Conservation (phyloP, 2,329 filamentous ascomycete genomes). For the Fonsecaea multimorphosa region DNA sequence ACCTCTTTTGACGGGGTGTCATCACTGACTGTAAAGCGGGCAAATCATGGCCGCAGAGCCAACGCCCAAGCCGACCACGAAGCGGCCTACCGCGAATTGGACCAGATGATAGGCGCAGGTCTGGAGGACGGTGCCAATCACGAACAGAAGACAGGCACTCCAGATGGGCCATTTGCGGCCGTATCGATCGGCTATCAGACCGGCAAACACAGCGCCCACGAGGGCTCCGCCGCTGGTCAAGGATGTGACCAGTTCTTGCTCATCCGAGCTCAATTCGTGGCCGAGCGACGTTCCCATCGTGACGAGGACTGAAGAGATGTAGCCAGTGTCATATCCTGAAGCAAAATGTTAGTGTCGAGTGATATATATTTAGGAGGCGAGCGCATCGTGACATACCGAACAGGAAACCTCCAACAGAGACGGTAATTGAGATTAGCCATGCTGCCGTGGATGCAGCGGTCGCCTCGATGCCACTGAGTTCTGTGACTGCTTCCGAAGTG, state of each 20-base stretch:
- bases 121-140: conserved; percentile 52
- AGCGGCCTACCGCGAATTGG: conserved; percentile 54
- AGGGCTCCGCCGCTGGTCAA: conserved; percentile 64
- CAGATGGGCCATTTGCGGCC: conserved; percentile 57
- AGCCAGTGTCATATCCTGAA: conserved; percentile 64
- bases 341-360: not conserved
- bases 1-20: not conserved
- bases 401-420: conserved; percentile 63
- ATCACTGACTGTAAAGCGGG: conserved; percentile 7
- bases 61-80: conserved; percentile 55
- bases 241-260: conserved; percentile 65
- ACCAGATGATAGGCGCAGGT: conserved; percentile 48
- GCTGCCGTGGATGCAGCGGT: conserved; percentile 55
- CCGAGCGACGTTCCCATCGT: conserved; percentile 56
- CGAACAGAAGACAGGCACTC: conserved; percentile 53
- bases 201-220: conserved; percentile 60
- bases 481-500: conserved; percentile 11
- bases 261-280: conserved; percentile 54
- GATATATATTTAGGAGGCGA: too few species aligned
- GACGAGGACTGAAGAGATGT: conserved; percentile 67
- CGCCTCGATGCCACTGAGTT: conserved; percentile 44
- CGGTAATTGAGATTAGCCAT: conserved; percentile 62
- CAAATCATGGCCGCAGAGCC: conserved; percentile 68
- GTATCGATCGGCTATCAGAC: conserved; percentile 58
- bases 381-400: conserved; percentile 49